phyloP scores from a whole-genome alignment of 1,139 yeast genomes.

The Dujonia santamariae region DNA sequence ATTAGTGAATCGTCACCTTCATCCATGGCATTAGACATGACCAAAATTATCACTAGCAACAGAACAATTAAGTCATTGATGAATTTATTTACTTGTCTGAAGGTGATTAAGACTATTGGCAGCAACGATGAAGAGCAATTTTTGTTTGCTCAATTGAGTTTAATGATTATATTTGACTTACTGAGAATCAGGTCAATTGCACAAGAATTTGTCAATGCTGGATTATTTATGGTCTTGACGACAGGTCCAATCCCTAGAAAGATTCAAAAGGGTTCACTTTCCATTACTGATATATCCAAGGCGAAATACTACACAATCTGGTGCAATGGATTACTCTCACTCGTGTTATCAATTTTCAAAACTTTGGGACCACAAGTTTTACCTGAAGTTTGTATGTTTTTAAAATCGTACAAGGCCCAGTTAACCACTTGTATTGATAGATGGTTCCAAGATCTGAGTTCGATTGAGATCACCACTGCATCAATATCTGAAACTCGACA shows the following conservation, averaged over 20 bases:
- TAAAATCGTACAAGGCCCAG: slow-evolving; percentile 64
- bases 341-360: slow-evolving; percentile 57
- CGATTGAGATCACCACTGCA: slow-evolving; percentile 59
- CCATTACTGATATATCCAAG: slow-evolving; percentile 30
- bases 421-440: slow-evolving; percentile 58
- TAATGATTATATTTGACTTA: slow-evolving; percentile 69
- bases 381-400: slow-evolving; percentile 65
- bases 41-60: slow-evolving; percentile 51
- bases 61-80: slow-evolving; percentile 64
- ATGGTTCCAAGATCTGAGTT: slow-evolving; percentile 63
- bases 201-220: slow-evolving; percentile 59
- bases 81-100: slow-evolving; percentile 67
- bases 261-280: slow-evolving; percentile 64
- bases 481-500: slow-evolving; percentile 78
- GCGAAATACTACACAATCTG: slow-evolving; percentile 70
- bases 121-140: slow-evolving; percentile 35
- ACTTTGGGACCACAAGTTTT: slow-evolving; percentile 62
- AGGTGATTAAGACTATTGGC: slow-evolving; percentile 54
- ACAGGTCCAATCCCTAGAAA: slow-evolving; percentile 72
- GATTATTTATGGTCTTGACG: slow-evolving; percentile 65
- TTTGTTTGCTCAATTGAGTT: slow-evolving; percentile 68
- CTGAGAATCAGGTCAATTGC: slow-evolving; percentile 63
- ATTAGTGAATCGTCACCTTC: slow-evolving; percentile 46
- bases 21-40: slow-evolving; percentile 48
- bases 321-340: slow-evolving; percentile 78